These are phyloP conservation scores for Colletotrichum endophyticum DNA, from an alignment of 2,329 filamentous ascomycete species.

Conservation along the genomic window DNA sequence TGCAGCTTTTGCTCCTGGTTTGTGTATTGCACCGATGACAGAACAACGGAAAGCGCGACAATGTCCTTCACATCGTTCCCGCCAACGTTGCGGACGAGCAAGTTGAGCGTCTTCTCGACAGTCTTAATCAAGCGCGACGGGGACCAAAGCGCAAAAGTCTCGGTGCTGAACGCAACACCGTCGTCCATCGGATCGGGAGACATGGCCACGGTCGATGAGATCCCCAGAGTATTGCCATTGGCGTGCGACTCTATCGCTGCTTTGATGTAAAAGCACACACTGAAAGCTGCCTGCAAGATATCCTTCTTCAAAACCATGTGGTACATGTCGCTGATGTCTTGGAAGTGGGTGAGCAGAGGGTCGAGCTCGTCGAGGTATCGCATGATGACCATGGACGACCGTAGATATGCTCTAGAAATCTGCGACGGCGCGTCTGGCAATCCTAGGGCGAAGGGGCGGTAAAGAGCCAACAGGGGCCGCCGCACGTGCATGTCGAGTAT, in stretches of 20 bases:
- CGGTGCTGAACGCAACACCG: conserved; percentile 35
- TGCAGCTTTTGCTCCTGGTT: conserved; percentile 44
- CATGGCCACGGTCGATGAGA: conserved; percentile 29
- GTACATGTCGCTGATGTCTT: conserved; percentile 56
- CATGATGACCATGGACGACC: conserved; percentile 60
- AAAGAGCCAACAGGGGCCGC: conserved; percentile 55
- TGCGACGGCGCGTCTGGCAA: conserved; percentile 53
- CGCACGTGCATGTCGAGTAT: conserved; percentile 61
- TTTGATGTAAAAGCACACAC: conserved; percentile 60
- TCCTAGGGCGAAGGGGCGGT: conserved; percentile 60
- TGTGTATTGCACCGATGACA: conserved; percentile 47
- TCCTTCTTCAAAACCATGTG: conserved; percentile 58
- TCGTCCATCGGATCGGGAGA: conserved; percentile 39
- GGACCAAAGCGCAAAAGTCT: conserved; percentile 47
- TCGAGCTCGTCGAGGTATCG: conserved; percentile 61
- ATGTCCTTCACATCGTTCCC: conserved; percentile 58
- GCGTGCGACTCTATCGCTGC: conserved; percentile 26
- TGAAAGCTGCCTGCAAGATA: conserved; percentile 59
- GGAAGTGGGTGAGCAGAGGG: conserved; percentile 48
- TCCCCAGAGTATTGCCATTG: conserved; percentile 11
- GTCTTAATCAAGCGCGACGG: conserved; percentile 43
- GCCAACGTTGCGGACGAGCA: conserved; percentile 49
- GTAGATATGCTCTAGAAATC: conserved; percentile 56
- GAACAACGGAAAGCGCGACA: conserved; percentile 51
- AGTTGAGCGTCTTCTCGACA: conserved; percentile 53